Evolutionary conservation across 768 basidiomycete species (phyloP).

Genomic region (Serendipita indica): DNA sequence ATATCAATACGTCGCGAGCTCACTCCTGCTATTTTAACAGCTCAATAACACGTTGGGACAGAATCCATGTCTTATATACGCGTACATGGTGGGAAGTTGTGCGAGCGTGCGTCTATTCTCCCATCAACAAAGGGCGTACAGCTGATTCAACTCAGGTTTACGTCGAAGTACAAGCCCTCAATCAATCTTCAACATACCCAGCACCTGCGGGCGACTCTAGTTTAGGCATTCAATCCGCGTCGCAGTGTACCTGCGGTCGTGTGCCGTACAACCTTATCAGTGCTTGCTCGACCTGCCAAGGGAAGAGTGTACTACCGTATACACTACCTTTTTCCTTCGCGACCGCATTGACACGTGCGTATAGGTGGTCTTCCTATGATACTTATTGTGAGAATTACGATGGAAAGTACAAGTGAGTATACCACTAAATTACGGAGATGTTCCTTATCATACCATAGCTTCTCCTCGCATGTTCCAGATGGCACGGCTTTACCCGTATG

Average conservation of each 20-base stretch:
- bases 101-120: neutral
- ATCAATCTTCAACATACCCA: neutral
- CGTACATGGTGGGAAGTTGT: neutral
- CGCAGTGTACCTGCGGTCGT: neutral
- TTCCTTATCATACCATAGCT: neutral
- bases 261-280: neutral
- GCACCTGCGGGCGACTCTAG: neutral
- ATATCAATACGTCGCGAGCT: neutral
- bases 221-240: neutral
- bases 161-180: neutral
- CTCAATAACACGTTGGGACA: neutral
- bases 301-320: neutral
- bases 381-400: neutral
- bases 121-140: neutral
- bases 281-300: neutral
- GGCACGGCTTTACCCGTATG: neutral
- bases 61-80: neutral
- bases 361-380: neutral
- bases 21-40: neutral
- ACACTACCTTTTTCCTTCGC: neutral
- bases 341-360: too few relatives aligned
- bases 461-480: neutral
- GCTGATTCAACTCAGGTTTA: neutral
- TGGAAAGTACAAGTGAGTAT: neutral
- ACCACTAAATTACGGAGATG: neutral